Conservation (phyloP, 2,329 filamentous ascomycete species). For the Thielaviopsis euricoi region DNA sequence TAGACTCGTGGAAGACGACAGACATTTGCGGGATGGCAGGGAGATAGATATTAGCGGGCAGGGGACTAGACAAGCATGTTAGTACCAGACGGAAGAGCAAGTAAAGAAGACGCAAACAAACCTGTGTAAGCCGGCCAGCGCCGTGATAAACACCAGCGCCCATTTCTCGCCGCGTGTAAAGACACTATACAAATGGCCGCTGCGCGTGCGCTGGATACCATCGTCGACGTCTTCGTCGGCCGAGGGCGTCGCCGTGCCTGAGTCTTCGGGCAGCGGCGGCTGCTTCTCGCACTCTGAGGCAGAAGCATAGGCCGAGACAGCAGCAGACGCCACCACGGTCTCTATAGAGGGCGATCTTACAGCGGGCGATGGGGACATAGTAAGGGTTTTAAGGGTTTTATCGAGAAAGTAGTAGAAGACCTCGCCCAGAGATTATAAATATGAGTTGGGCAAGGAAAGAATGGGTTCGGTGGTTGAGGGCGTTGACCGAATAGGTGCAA, state of each 20-base stretch:
- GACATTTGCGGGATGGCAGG: constrained; percentile 19
- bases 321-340: no score
- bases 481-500: no score
- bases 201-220: background rate
- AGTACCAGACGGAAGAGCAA: background rate
- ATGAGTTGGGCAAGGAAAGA: background rate
- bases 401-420: no score
- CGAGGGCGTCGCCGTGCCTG: background rate
- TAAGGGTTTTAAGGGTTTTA: no score
- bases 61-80: no score
- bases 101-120: background rate
- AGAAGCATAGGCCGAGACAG: no score
- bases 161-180: constrained; percentile 17
- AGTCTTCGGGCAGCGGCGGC: background rate
- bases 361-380: no score
- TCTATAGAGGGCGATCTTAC: no score
- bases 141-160: constrained; percentile 16
- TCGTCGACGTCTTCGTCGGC: background rate
- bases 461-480: background rate
- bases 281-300: background rate
- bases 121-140: constrained; percentile 16
- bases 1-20: constrained; percentile 17
- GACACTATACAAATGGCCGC: constrained; percentile 14
- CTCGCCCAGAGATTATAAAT: no score
- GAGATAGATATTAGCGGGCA: constrained; percentile 22